These are phyloP conservation scores for Boletus pseudo-olivaceus DNA, from an alignment of 768 basidiomycete species.

Conservation along the genomic window DNA sequence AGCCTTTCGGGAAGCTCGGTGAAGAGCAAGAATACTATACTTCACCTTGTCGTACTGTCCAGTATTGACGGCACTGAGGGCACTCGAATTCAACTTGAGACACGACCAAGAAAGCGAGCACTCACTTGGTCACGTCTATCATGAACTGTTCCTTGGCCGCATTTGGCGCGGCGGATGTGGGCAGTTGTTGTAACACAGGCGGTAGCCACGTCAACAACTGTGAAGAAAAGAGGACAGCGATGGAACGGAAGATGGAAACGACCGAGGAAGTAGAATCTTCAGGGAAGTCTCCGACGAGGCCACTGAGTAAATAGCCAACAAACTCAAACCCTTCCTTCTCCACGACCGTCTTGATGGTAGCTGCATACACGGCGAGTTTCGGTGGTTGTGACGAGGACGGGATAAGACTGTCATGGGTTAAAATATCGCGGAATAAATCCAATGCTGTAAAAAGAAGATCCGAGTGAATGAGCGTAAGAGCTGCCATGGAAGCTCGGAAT, in stretches of 20 bases:
- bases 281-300: constrained; percentile 84
- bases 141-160: constrained; percentile 72
- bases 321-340: constrained; percentile 73
- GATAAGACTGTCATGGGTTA: constrained; percentile 69
- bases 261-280: constrained; percentile 76
- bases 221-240: constrained; percentile 63
- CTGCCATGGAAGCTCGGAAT: constrained; percentile 71
- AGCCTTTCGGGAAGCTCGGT: constrained; percentile 71
- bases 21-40: constrained; percentile 66
- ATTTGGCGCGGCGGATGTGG: constrained; percentile 54
- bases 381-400: constrained; percentile 48
- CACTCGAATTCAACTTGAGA: neutral
- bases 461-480: constrained; percentile 77
- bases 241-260: constrained; percentile 71
- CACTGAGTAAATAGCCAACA: constrained; percentile 63
- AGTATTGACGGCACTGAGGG: constrained; percentile 56
- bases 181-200: constrained; percentile 65
- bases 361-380: constrained; percentile 60
- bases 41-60: constrained; percentile 79
- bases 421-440: constrained; percentile 71
- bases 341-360: constrained; percentile 57
- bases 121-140: constrained; percentile 70
- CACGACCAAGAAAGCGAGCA: constrained; percentile 12
- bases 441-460: constrained; percentile 81
- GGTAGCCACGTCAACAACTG: constrained; percentile 74